A percentile compares a stretch with the other conserved stretches of the same genome.
These are phyloP conservation scores for Medakamo hakoo DNA, from an alignment of 139 green algal species.

Conservation along the genomic window DNA sequence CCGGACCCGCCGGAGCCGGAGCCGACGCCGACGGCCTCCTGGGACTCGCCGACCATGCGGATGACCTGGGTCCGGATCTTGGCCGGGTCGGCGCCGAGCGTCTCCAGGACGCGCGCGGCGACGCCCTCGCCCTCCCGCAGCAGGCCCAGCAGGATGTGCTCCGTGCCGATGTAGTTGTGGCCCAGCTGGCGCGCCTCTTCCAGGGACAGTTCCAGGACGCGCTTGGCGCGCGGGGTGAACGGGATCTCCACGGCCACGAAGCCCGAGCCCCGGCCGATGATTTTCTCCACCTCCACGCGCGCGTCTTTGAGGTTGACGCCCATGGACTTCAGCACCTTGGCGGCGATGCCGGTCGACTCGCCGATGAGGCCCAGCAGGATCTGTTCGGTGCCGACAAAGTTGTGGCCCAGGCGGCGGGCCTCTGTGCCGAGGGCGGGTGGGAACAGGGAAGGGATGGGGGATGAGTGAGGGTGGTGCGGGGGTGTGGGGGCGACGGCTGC, in stretches of 20 bases:
- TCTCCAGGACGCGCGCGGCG: slow-evolving; percentile 90
- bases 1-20: slow-evolving; percentile 51
- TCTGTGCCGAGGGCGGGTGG: slow-evolving; percentile 33
- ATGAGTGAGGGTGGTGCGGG: no score
- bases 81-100: slow-evolving; percentile 78
- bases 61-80: slow-evolving; percentile 98
- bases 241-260: slow-evolving; percentile 99
- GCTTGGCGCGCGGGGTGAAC: slow-evolving; percentile 96
- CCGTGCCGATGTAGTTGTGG: slow-evolving; percentile 99
- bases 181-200: slow-evolving; percentile 95
- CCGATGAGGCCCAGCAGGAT: slow-evolving; percentile 96
- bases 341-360: slow-evolving; percentile 95
- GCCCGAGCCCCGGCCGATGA: slow-evolving; percentile 90
- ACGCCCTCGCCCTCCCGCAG: slow-evolving; percentile 96
- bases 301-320: slow-evolving; percentile 97
- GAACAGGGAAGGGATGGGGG: neutral
- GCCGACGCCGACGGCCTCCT: slow-evolving; percentile 82
- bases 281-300: slow-evolving; percentile 95
- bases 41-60: slow-evolving; percentile 96
- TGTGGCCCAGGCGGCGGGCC: slow-evolving; percentile 82
- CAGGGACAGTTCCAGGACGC: slow-evolving; percentile 94
- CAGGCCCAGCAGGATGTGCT: slow-evolving; percentile 97
- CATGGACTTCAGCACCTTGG: slow-evolving; percentile 98
- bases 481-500: no score
- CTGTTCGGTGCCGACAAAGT: slow-evolving; percentile 99